These are phyloP conservation scores for Geotrichum aggregatum DNA, from an alignment of 1,139 yeast genomes.

Conservation along the genomic window DNA sequence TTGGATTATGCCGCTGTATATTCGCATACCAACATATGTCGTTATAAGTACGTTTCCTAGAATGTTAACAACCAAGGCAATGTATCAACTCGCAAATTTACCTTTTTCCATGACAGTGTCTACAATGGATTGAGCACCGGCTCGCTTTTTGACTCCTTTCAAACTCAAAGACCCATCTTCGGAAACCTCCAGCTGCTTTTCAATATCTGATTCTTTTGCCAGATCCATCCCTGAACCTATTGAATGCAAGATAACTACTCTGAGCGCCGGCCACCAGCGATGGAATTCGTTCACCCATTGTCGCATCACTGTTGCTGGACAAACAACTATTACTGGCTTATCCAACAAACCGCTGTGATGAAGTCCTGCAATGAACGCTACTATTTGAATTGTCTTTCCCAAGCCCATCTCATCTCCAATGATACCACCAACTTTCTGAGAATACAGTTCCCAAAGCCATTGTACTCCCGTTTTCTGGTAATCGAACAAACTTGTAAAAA, in stretches of 20 bases:
- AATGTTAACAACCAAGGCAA: conserved; percentile 1
- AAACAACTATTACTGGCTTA: conserved; percentile 80
- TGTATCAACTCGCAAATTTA: conserved; percentile 1
- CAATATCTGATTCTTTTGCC: conserved; percentile 50
- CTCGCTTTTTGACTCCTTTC: conserved; percentile 26
- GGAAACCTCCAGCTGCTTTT: conserved; percentile 47
- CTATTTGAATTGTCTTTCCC: conserved; percentile 91
- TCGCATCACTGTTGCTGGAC: conserved; percentile 92
- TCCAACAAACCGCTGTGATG: conserved; percentile 73
- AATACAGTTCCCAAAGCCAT: conserved; percentile 73
- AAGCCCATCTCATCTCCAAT: conserved; percentile 98
- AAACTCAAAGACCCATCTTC: conserved; percentile 43
- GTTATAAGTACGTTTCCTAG: conserved; percentile 69
- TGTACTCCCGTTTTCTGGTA: conserved; percentile 87
- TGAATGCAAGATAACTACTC: conserved; percentile 83
- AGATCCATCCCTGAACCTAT: conserved; percentile 83
- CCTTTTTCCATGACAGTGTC: conserved; percentile 55
- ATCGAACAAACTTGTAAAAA: conserved; percentile 79
- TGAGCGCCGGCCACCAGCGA: conserved; percentile 95
- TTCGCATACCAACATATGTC: conserved; percentile 83
- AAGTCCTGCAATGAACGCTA: conserved; percentile 82
- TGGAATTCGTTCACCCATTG: conserved; percentile 97
- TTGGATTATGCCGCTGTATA: conserved; percentile 66
- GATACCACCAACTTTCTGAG: conserved; percentile 88
- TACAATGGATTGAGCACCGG: conserved; percentile 43